phyloP scores from a whole-genome alignment of 352 stramenopile genomes.

The Phytophthora boehmeriae region DNA sequence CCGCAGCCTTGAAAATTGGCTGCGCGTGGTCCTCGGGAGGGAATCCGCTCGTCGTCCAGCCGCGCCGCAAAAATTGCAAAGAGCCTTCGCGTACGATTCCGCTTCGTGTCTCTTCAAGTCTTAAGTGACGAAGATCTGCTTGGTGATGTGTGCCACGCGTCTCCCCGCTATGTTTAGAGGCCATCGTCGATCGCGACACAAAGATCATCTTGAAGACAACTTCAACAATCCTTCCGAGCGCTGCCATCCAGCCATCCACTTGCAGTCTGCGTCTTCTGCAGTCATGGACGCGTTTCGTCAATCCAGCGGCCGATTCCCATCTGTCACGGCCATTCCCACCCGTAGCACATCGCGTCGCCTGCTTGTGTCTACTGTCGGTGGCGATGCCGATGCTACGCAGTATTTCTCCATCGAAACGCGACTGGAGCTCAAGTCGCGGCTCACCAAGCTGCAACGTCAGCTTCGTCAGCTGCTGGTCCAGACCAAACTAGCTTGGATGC shows the following conservation, averaged over 20 bases:
- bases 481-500: slow-evolving; percentile 69
- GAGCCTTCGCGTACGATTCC: slow-evolving; percentile 14
- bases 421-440: slow-evolving; percentile 49
- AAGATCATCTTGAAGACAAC: slow-evolving; percentile 6
- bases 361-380: not conserved
- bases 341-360: not conserved
- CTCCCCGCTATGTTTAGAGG: not conserved
- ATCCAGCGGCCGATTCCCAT: slow-evolving; percentile 19
- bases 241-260: no score
- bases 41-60: slow-evolving; percentile 12
- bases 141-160: not conserved
- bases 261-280: slow-evolving; percentile 1
- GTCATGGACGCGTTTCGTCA: slow-evolving; percentile 32
- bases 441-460: slow-evolving; percentile 43
- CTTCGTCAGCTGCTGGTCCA: slow-evolving; percentile 53
- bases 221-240: not conserved
- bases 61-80: slow-evolving; percentile 4
- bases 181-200: not conserved
- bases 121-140: not conserved
- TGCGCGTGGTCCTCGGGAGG: slow-evolving; percentile 12
- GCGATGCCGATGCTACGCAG: slow-evolving; percentile 38
- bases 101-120: not conserved
- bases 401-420: slow-evolving; percentile 73
- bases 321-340: not conserved
- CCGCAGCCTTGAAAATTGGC: slow-evolving; percentile 18